Evolutionary conservation across 345 rosid genomes (phyloP).

Genomic region (Boechera stricta): DNA sequence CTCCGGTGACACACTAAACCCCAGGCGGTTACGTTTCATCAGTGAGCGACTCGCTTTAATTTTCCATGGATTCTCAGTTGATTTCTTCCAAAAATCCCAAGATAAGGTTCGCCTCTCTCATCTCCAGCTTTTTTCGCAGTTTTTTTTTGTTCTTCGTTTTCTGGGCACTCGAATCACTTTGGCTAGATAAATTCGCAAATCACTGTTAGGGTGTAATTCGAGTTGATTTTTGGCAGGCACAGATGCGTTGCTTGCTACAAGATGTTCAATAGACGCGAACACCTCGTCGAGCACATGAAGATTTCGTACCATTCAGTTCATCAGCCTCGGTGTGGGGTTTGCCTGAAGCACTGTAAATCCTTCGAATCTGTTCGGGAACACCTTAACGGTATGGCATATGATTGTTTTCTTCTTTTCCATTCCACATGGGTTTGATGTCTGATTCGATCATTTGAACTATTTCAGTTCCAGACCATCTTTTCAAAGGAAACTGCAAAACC

Average conservation of each 20-base stretch:
- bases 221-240: constrained; percentile 51
- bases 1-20: constrained; percentile 1
- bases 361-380: constrained; percentile 75
- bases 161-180: neutral
- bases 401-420: neutral
- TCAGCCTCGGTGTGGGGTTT: constrained; percentile 70
- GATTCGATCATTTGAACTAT: neutral
- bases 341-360: constrained; percentile 75
- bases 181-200: constrained; percentile 1
- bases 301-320: constrained; percentile 69
- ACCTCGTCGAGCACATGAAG: constrained; percentile 87
- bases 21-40: constrained; percentile 17
- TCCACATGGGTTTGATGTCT: neutral
- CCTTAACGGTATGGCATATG: constrained; percentile 54
- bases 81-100: constrained; percentile 12
- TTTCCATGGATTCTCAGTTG: constrained; percentile 33
- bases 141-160: neutral
- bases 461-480: constrained; percentile 51
- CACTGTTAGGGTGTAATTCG: constrained; percentile 11
- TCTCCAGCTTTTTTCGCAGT: neutral
- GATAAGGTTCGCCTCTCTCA: constrained; percentile 41
- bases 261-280: constrained; percentile 70
- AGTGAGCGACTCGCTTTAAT: neutral
- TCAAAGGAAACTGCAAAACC: constrained; percentile 54
- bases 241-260: constrained; percentile 74